phyloP scores from a whole-genome alignment of 345 rosid species.

The Nasturtium officinale region DNA sequence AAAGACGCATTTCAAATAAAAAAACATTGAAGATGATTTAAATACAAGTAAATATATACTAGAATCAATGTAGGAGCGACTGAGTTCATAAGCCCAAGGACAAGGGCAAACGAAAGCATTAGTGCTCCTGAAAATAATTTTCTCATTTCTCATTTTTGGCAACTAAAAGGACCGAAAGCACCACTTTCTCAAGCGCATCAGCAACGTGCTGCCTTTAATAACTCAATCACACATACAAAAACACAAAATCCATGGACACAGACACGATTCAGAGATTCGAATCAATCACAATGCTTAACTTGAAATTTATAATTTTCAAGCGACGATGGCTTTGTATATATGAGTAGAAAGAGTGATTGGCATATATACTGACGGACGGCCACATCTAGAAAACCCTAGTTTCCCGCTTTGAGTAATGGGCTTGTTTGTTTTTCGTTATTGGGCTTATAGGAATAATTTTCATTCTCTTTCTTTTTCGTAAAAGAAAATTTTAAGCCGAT shows the following conservation, averaged over 20 bases:
- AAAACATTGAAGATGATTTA: not conserved
- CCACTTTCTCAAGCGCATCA: slow-evolving; percentile 48
- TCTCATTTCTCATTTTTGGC: slow-evolving; percentile 26
- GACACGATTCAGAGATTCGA: not conserved
- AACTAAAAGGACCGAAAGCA: slow-evolving; percentile 48
- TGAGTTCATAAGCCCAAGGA: slow-evolving; percentile 40
- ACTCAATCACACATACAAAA: not conserved
- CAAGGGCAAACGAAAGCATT: slow-evolving; percentile 42
- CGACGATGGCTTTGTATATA: not conserved
- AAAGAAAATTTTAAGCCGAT: not conserved
- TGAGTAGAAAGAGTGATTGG: not conserved
- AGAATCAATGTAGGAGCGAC: slow-evolving; percentile 35
- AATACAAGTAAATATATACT: too few relatives aligned
- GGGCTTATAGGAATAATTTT: not conserved
- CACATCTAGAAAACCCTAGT: slow-evolving; percentile 24
- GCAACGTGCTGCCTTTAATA: slow-evolving; percentile 38
- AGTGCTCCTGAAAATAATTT: slow-evolving; percentile 25
- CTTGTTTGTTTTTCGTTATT: not conserved
- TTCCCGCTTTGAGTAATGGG: slow-evolving; percentile 2
- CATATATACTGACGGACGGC: slow-evolving; percentile 10
- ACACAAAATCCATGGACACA: not conserved
- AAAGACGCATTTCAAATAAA: not conserved
- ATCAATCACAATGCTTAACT: not conserved
- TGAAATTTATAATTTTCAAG: not conserved
- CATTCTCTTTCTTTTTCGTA: not conserved